A percentile compares a stretch with the other conserved stretches of the same genome.
Conservation (phyloP, 2,329 filamentous ascomycete genomes). For the Diaporthe sp. region DNA sequence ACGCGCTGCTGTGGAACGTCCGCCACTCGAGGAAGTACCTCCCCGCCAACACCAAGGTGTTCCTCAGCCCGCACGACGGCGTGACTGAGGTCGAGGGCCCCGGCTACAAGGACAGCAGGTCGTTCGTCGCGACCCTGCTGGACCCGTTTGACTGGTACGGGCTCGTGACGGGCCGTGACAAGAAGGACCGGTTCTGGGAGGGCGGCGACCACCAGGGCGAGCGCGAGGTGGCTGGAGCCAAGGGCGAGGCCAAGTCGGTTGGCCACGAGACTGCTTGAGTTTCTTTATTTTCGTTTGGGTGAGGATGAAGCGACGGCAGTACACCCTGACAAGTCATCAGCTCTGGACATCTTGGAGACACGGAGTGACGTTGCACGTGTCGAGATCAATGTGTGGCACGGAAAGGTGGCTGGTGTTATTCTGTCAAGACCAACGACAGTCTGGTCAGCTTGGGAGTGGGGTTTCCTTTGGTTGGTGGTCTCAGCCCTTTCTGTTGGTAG, state of each 20-base stretch:
- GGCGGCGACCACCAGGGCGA: background rate
- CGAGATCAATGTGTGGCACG: background rate
- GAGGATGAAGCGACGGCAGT: background rate
- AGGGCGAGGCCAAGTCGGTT: background rate
- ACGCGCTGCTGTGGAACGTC: constrained; percentile 55
- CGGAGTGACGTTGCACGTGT: background rate
- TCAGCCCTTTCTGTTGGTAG: background rate
- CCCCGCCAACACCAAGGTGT: constrained; percentile 52
- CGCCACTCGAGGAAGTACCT: constrained; percentile 56
- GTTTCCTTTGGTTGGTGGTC: background rate
- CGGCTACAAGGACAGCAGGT: constrained; percentile 49
- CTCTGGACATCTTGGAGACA: background rate
- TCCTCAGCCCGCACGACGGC: constrained; percentile 57
- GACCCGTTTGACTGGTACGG: constrained; percentile 50
- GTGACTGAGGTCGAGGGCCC: constrained; percentile 50
- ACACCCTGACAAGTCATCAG: too few relatives aligned
- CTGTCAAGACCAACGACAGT: constrained; percentile 1
- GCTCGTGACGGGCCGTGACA: constrained; percentile 43
- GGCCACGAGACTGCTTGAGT: constrained; percentile 10
- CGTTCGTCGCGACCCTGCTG: constrained; percentile 42
- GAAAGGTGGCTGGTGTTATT: background rate
- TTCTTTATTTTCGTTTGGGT: background rate
- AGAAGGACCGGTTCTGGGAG: constrained; percentile 47
- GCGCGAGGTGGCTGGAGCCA: background rate
- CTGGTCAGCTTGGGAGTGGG: background rate